Evolutionary conservation across 192 early-diverging fungal species (phyloP), one percentile per base, ranked within the genome.

Genomic region (Coemansia sp.): DNA sequence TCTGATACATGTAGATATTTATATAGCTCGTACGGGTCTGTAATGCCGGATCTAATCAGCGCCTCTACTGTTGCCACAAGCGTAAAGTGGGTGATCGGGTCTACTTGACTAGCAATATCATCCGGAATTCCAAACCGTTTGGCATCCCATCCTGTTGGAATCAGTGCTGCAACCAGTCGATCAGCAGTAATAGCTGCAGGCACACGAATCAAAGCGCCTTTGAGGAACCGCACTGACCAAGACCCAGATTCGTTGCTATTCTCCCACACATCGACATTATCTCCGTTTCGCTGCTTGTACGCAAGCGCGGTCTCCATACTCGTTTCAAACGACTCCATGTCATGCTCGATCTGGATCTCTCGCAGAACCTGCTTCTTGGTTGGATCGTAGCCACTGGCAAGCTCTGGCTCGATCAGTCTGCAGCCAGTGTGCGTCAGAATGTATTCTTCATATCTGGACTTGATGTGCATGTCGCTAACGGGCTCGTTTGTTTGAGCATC

Each of bases 21-120:
- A 85, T 92, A 97, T 81, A 97, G 92, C 83, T 97, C 94, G 84
- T 96, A 97, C 12, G 95, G 95, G 72, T 97, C 95, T 30, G 93
- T 95, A 30, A 97, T 90, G 80, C 95, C 95, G 63, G 91, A 90
- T 29, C 90, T 85, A 55, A 94, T 80, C 48, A 97, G 84, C 7
- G 95, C 93, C 76, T 97, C 95, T 17, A 94, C 95, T 49, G 93
- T 95, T 16, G 94, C 87, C 48, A 97, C 90, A 49, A 97, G 72
- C 61, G 87, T 86, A 77, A 89, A 97, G 33, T 94, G 87, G 5
- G 95, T 94, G 59, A 93, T 86, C 16, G 85, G 88, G 71, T 97
- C 95, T 31, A 96, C 92, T 72, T 97, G 94, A 57, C 85, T 75
- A 56, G 92, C 86, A 60, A 97, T 93, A 62, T 95, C 92, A 67